A percentile compares a stretch with the other conserved stretches of the same genome.
phyloP scores from a whole-genome alignment of 192 early-diverging fungal species.

The Linnemannia exigua region DNA sequence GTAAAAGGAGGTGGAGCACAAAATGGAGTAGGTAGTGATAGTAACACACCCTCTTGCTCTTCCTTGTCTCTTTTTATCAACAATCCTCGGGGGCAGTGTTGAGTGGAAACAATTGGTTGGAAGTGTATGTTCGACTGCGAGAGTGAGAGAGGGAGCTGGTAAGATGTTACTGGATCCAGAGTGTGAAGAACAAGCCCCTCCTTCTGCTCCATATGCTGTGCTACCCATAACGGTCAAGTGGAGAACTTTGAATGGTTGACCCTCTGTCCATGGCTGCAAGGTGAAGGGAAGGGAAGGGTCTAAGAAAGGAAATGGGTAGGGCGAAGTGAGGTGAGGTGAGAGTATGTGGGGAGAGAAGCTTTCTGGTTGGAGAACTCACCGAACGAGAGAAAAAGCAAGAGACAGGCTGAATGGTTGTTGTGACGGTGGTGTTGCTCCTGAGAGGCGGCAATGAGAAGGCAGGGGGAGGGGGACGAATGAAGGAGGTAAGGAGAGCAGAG shows the following conservation, averaged over 20 bases:
- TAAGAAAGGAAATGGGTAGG: not conserved
- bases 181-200: not conserved
- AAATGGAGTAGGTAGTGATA: too few species aligned
- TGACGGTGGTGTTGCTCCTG: not conserved
- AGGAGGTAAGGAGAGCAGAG: not conserved
- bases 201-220: not conserved
- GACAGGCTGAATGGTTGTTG: not conserved
- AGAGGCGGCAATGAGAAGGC: not conserved
- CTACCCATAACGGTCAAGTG: not conserved
- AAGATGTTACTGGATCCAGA: not conserved
- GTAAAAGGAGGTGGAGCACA: constrained; percentile 8
- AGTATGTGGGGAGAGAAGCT: not conserved
- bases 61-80: not conserved
- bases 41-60: not conserved
- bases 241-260: not conserved
- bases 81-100: not conserved
- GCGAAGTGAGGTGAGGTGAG: not conserved
- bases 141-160: not conserved
- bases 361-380: not conserved
- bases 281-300: not conserved
- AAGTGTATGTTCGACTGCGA: not conserved
- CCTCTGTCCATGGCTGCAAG: not conserved
- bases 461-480: not conserved
- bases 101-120: not conserved
- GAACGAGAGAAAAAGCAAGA: not conserved